These are phyloP conservation scores for Globisporangium splendens DNA, from an alignment of 352 stramenopile species.

Conservation along the genomic window DNA sequence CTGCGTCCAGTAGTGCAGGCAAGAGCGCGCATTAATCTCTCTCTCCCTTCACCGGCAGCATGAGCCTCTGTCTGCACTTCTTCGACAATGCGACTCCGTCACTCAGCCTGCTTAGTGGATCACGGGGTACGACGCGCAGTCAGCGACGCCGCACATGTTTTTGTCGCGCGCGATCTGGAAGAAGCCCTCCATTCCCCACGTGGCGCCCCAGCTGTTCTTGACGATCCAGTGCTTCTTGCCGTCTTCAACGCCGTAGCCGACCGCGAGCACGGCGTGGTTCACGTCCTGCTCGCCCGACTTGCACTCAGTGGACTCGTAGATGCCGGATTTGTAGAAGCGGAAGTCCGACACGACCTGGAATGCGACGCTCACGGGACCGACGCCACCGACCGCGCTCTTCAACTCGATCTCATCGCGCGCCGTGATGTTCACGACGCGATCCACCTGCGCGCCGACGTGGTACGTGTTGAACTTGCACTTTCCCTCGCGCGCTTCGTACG, in stretches of 20 bases:
- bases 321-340: constrained; percentile 85
- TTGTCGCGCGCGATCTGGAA: constrained; percentile 92
- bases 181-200: constrained; percentile 95
- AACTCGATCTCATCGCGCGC: constrained; percentile 74
- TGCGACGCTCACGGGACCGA: constrained; percentile 77
- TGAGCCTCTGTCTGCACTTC: background rate
- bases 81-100: background rate
- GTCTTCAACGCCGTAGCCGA: constrained; percentile 94
- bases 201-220: constrained; percentile 95
- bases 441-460: constrained; percentile 67
- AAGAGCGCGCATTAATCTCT: background rate
- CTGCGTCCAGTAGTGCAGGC: no score
- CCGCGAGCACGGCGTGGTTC: constrained; percentile 92
- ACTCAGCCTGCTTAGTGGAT: constrained; percentile 26
- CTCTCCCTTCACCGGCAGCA: background rate
- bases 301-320: constrained; percentile 87
- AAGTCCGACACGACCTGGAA: constrained; percentile 90
- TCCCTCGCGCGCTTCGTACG: constrained; percentile 70
- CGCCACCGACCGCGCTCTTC: constrained; percentile 54
- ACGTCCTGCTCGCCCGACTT: constrained; percentile 79
- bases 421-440: constrained; percentile 84
- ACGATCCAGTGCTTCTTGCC: constrained; percentile 94
- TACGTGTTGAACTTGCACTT: constrained; percentile 82
- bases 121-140: constrained; percentile 85
- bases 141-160: constrained; percentile 88